These are phyloP conservation scores for Torulaspora globosa DNA, from an alignment of 1,139 yeast genomes.

Conservation along the genomic window DNA sequence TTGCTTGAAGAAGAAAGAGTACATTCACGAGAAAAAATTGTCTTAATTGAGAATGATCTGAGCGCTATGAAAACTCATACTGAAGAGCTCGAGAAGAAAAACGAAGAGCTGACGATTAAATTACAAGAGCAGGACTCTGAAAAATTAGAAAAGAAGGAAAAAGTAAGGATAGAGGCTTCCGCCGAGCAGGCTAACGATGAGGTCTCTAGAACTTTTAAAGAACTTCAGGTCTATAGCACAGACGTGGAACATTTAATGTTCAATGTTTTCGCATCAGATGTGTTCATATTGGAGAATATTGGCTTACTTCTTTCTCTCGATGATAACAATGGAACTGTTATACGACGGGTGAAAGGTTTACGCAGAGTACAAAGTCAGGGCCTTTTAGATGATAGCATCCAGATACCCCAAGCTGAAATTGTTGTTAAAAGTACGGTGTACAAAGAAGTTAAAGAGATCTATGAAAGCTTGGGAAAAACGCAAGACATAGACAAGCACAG, in stretches of 20 bases:
- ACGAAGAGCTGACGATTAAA: constrained; percentile 1
- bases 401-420: constrained; percentile 13
- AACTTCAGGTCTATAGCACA: constrained; percentile 14
- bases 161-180: neutral
- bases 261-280: constrained; percentile 35
- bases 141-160: neutral
- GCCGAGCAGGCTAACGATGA: constrained; percentile 13
- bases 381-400: constrained; percentile 34
- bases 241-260: constrained; percentile 16
- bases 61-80: constrained; percentile 53
- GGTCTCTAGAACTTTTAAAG: constrained; percentile 35
- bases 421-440: constrained; percentile 30
- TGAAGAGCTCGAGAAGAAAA: constrained; percentile 1
- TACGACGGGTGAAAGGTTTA: constrained; percentile 68
- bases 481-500: constrained; percentile 30
- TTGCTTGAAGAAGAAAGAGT: constrained; percentile 56
- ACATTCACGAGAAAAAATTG: constrained; percentile 48
- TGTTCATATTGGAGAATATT: constrained; percentile 61
- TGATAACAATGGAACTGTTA: constrained; percentile 34
- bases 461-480: constrained; percentile 19
- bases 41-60: constrained; percentile 41
- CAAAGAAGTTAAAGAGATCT: constrained; percentile 20
- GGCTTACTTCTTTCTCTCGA: constrained; percentile 55
- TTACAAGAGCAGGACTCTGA: constrained; percentile 25
- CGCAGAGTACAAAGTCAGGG: constrained; percentile 38